Percentiles rank a stretch among this genome's conserved stretches.
These are phyloP conservation scores for Olyra latifolia DNA, from an alignment of 176 grass and related monocot genomes.

Conservation along the genomic window DNA sequence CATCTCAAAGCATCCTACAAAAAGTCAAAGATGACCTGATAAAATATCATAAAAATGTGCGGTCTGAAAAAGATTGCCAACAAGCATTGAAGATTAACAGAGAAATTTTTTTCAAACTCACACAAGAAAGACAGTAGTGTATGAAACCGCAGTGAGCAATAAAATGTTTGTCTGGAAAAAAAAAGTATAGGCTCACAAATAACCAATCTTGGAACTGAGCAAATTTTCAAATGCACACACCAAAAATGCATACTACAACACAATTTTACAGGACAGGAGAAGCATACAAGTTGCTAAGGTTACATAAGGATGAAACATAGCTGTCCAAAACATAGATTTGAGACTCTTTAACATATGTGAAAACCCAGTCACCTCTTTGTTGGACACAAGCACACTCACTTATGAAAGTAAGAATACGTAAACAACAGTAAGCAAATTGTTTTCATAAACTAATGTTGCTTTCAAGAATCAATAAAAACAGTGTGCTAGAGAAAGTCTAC, in stretches of 20 bases:
- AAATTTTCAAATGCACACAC: background rate
- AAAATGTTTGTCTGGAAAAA: background rate
- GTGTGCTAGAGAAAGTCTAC: no score
- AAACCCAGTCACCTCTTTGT: background rate
- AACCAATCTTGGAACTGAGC: background rate
- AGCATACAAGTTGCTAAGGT: background rate
- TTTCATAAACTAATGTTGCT: no score
- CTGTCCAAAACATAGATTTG: background rate
- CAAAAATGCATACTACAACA: constrained; percentile 20
- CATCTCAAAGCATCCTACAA: constrained; percentile 75
- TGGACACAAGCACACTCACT: no score
- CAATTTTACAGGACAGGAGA: background rate
- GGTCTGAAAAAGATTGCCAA: background rate
- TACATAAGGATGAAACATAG: background rate
- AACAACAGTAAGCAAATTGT: no score
- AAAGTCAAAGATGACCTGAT: constrained; percentile 24
- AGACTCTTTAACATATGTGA: constrained; percentile 11
- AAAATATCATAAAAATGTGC: background rate
- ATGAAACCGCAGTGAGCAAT: background rate
- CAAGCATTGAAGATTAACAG: background rate
- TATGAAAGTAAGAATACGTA: no score
- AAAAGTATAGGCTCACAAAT: constrained; percentile 19
- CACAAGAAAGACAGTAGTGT: background rate
- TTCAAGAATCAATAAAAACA: no score
- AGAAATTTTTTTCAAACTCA: background rate